phyloP scores from a whole-genome alignment of 163 green algal species.

The Volvox carteri region DNA sequence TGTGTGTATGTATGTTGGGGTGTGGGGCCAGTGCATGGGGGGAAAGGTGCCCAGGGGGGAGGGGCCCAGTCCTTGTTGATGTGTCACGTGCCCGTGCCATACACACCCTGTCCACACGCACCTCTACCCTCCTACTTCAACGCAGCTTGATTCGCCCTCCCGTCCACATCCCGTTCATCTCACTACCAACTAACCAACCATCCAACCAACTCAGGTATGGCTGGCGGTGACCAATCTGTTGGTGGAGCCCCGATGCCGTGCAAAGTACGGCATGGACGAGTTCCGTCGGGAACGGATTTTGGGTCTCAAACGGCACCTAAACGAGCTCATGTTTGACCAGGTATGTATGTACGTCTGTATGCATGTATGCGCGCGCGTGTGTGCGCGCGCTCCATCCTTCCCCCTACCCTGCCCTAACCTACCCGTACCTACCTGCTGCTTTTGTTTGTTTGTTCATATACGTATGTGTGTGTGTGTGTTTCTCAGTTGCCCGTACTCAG shows the following conservation, averaged over 20 bases:
- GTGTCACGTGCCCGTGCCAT: no score
- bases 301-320: constrained; percentile 72
- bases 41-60: no score
- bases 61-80: no score
- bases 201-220: constrained; percentile 95
- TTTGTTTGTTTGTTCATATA: not conserved
- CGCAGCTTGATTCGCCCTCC: no score
- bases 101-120: no score
- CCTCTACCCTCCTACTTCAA: no score
- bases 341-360: no score
- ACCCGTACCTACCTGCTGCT: no score
- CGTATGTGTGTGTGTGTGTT: not conserved
- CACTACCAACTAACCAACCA: no score
- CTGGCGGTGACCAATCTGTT: constrained; percentile 90
- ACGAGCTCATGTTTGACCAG: constrained; percentile 82
- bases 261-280: constrained; percentile 84
- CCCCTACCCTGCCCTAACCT: not conserved
- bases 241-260: constrained; percentile 80
- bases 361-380: no score
- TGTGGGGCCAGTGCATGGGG: no score
- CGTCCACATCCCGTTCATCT: no score
- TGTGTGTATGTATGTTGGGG: not conserved
- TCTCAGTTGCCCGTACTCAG: constrained; percentile 54
- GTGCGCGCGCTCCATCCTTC: not conserved
- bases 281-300: constrained; percentile 78